Percentiles rank a stretch among this genome's conserved stretches.
Conservation (phyloP, 176 grass and related monocot genomes). For the Canna indica region DNA sequence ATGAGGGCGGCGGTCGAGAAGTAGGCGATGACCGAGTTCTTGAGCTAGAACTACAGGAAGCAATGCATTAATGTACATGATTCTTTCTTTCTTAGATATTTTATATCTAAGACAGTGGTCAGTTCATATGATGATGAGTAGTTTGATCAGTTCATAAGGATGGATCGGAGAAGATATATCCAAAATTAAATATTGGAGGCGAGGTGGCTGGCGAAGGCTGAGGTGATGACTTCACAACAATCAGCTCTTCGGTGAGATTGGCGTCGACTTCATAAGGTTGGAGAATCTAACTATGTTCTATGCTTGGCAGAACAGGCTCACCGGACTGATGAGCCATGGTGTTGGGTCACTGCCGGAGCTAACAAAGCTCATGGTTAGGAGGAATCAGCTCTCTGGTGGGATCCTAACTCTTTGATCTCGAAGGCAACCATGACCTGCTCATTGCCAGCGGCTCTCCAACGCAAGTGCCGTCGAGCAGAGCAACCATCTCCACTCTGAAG, state of each 20-base stretch:
- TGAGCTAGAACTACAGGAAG: no score
- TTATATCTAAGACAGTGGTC: no score
- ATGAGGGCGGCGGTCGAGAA: no score
- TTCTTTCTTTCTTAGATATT: no score
- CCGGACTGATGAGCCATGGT: constrained; percentile 37
- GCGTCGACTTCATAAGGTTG: constrained; percentile 53
- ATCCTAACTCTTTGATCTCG: constrained; percentile 62
- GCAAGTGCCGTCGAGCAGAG: constrained; percentile 19
- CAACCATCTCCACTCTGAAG: constrained; percentile 52
- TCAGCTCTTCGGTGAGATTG: constrained; percentile 50
- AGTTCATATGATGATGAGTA: no score
- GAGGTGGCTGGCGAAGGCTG: no score
- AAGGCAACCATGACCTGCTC: constrained; percentile 64
- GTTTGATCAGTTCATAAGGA: no score
- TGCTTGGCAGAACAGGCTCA: constrained; percentile 86
- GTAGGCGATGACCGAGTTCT: no score
- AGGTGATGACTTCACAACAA: no score
- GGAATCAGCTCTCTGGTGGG: constrained; percentile 48
- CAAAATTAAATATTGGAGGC: no score
- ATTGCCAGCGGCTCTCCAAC: constrained; percentile 24
- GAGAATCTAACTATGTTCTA: constrained; percentile 87
- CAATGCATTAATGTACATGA: no score
- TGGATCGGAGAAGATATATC: no score
- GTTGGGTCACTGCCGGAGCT: constrained; percentile 58
- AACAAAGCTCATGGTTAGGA: constrained; percentile 61